A percentile compares a stretch with the other conserved stretches of the same genome.
These are phyloP conservation scores for Boletus rufocinnamomeus DNA, from an alignment of 768 basidiomycete species.

Conservation along the genomic window DNA sequence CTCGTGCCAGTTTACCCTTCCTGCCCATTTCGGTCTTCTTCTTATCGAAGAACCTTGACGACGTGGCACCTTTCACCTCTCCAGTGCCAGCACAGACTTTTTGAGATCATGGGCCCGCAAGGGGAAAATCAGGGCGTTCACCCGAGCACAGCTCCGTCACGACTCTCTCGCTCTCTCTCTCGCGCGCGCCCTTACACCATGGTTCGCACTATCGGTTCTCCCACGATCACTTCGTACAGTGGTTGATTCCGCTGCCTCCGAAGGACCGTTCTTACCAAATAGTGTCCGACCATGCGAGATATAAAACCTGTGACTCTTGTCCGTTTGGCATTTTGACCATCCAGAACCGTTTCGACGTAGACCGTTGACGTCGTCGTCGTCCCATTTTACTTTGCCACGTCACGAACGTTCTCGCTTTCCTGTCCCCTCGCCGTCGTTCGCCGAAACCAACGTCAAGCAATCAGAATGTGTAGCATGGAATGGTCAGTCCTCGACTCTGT, in stretches of 20 bases:
- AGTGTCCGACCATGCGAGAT: slow-evolving; percentile 21
- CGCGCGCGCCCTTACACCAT: slow-evolving; percentile 11
- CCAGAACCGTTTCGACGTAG: background rate
- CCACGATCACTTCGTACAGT: slow-evolving; percentile 37
- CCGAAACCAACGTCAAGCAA: slow-evolving; percentile 3
- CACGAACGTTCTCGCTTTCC: background rate
- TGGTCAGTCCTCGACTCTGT: slow-evolving; percentile 39
- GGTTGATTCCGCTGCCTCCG: slow-evolving; percentile 33
- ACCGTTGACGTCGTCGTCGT: background rate
- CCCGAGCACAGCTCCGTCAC: slow-evolving; percentile 27
- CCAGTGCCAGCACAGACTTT: slow-evolving; percentile 18
- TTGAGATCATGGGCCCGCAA: slow-evolving; percentile 22
- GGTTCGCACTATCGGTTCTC: slow-evolving; percentile 22
- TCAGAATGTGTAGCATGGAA: slow-evolving; percentile 59
- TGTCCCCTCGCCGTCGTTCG: background rate
- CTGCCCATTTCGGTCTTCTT: slow-evolving; percentile 29
- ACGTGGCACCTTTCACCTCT: slow-evolving; percentile 29
- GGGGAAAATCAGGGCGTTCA: slow-evolving; percentile 32
- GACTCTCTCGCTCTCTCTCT: slow-evolving; percentile 2
- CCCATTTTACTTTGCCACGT: background rate
- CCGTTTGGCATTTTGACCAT: background rate
- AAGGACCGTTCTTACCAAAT: slow-evolving; percentile 36
- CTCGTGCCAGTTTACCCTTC: slow-evolving; percentile 34
- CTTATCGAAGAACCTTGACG: slow-evolving; percentile 29
- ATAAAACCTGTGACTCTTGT: slow-evolving; percentile 30